Evolutionary conservation across 2,329 filamentous ascomycete species (phyloP), one percentile per base, ranked within the genome.

Genomic region (Penicillium sp.): DNA sequence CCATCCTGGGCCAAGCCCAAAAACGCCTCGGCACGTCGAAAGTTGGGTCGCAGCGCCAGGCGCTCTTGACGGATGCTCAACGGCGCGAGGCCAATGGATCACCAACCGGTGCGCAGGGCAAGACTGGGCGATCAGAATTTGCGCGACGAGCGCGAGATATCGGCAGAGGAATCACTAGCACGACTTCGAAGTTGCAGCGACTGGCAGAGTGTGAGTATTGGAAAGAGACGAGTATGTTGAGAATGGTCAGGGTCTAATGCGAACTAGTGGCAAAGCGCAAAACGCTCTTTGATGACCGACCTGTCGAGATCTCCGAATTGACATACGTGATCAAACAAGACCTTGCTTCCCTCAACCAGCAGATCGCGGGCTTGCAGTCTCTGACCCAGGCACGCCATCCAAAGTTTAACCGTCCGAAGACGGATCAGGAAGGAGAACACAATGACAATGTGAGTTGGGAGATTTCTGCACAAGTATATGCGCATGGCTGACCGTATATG

Each of bases 291-390:
- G 93, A 98, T 69, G 93, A 98, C 73, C 82, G 88, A 66, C 89
- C 93, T 0, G 87, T 96, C 45, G 93, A 98, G 71, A 96, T 97
- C 68, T 93, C 93, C 68, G 89, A 97, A 70, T 81, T 96, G 67
- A 96, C 90, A 6, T 96, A 90, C 64, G 87, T 97, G 64, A 96
- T 97, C 76, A 97, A 97, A 74, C 91, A 97, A 75, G 91, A 97
- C 63, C 80, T 97, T 42, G 88, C 89, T 1, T 82, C 78, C 4
- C 69, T 87, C 47, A 97, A 96, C 70, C 83, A 89, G 57, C 87
- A 95, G 64, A 97, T 97, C 59, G 86, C 86, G 37, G 77, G 78
- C 8, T 76, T 98, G n/a, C 87, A 95, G 65, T 73, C 78, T 6
- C 77, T 96, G 37, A 85, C 89, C 11, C 80, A 84, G 44, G 80